Conservation (phyloP, 257 asterid species). For the Petunia axillaris region DNA sequence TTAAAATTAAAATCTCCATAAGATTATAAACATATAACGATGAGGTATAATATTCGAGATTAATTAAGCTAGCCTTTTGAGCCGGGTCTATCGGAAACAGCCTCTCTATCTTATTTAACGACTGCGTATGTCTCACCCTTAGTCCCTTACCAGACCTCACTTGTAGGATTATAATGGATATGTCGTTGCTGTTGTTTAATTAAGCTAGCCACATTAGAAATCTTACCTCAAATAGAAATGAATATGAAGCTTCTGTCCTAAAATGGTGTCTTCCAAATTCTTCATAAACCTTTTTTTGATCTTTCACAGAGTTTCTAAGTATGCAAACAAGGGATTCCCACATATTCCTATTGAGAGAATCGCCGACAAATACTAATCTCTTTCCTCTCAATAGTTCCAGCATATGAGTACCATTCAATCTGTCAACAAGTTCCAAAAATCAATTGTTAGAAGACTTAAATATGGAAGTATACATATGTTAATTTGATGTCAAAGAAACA, state of each 20-base stretch:
- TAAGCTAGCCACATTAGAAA: neutral
- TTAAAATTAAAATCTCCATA: neutral
- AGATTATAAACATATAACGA: neutral
- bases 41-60: neutral
- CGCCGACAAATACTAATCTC: conserved; percentile 73
- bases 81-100: too few species aligned
- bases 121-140: too few species aligned
- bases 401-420: conserved; percentile 63
- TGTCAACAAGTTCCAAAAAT: conserved; percentile 33
- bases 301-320: conserved; percentile 56
- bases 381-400: conserved; percentile 65
- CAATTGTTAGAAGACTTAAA: neutral
- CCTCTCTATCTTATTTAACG: too few species aligned
- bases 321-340: conserved; percentile 80
- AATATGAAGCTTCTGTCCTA: conserved; percentile 66
- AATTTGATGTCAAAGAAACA: neutral
- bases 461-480: neutral
- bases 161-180: neutral
- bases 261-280: conserved; percentile 59
- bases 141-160: neutral
- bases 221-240: conserved; percentile 61
- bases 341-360: conserved; percentile 81
- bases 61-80: too few species aligned
- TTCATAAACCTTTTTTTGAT: conserved; percentile 65
- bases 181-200: neutral